A percentile compares a stretch with the other conserved stretches of the same genome.
phyloP scores from a whole-genome alignment of 169 alveolate species.

The Eimeria falciformis region DNA sequence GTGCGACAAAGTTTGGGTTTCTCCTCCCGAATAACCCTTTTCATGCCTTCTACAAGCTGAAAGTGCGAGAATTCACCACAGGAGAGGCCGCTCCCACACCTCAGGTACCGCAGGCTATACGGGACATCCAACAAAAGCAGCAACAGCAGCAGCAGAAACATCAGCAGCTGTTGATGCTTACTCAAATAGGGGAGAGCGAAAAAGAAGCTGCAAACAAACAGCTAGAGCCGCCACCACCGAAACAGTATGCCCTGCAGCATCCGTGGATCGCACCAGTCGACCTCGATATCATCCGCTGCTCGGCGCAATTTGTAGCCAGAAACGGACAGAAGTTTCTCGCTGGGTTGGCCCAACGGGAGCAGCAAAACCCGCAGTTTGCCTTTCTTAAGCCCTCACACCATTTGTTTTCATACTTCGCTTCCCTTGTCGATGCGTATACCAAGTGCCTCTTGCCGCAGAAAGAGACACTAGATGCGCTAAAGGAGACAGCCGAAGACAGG shows the following conservation, averaged over 20 bases:
- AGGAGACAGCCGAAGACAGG: constrained; percentile 86
- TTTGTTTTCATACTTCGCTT: constrained; percentile 95
- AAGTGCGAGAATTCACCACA: constrained; percentile 85
- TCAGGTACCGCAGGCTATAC: constrained; percentile 86
- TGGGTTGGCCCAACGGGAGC: constrained; percentile 92
- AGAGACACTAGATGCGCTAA: constrained; percentile 89
- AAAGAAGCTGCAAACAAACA: constrained; percentile 79
- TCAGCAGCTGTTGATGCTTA: constrained; percentile 83
- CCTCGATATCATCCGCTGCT: constrained; percentile 94
- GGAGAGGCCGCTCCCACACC: constrained; percentile 86
- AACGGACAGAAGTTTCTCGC: constrained; percentile 96
- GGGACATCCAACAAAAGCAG: constrained; percentile 83
- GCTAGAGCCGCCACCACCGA: constrained; percentile 81
- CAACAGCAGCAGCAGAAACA: constrained; percentile 81
- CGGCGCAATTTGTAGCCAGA: constrained; percentile 97
- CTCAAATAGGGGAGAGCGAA: constrained; percentile 83
- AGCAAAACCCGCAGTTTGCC: constrained; percentile 94
- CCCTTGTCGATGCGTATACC: constrained; percentile 95
- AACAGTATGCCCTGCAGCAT: constrained; percentile 78
- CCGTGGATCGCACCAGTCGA: constrained; percentile 85
- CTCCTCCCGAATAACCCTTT: constrained; percentile 89
- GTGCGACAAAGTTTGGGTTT: constrained; percentile 86
- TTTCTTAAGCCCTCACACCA: constrained; percentile 97
- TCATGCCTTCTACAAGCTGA: constrained; percentile 87
- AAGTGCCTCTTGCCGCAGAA: constrained; percentile 94